These are phyloP conservation scores for Geosmithia flava DNA, from an alignment of 2,329 filamentous ascomycete species.

Conservation along the genomic window DNA sequence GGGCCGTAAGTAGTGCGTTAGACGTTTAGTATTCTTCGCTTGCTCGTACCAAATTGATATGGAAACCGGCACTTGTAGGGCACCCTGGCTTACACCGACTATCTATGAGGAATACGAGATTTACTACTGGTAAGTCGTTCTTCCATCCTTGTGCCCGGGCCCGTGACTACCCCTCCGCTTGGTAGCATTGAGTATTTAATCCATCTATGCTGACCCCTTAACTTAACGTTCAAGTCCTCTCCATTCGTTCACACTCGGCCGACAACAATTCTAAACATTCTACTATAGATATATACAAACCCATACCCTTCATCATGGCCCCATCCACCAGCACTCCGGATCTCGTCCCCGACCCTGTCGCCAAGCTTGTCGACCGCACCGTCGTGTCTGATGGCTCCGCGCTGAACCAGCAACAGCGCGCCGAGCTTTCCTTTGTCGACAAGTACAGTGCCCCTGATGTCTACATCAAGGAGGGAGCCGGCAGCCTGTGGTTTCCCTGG, in stretches of 20 bases:
- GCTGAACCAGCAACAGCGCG: constrained; percentile 3
- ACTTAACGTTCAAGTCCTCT: neutral
- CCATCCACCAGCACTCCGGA: constrained; percentile 3
- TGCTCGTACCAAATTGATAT: no score
- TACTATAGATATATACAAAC: neutral
- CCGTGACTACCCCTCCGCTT: neutral
- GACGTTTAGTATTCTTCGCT: no score
- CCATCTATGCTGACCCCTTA: neutral
- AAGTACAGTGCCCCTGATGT: constrained; percentile 12
- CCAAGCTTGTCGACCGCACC: constrained; percentile 3
- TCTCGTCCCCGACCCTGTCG: constrained; percentile 3
- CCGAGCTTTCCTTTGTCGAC: constrained; percentile 11
- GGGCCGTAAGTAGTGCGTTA: no score
- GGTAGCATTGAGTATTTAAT: neutral
- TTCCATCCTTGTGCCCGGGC: neutral
- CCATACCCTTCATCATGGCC: constrained; percentile 2
- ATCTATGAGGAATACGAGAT: no score
- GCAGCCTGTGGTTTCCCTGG: constrained; percentile 10
- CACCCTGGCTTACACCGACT: no score
- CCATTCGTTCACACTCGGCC: neutral
- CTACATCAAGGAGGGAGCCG: constrained; percentile 9
- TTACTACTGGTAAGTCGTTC: neutral
- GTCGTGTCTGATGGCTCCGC: constrained; percentile 2
- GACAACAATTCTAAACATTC: neutral
- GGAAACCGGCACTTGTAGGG: no score